Percentiles rank a stretch among this genome's conserved stretches.
phyloP scores from a whole-genome alignment of 352 stramenopile genomes.

The Pythium dissimile region DNA sequence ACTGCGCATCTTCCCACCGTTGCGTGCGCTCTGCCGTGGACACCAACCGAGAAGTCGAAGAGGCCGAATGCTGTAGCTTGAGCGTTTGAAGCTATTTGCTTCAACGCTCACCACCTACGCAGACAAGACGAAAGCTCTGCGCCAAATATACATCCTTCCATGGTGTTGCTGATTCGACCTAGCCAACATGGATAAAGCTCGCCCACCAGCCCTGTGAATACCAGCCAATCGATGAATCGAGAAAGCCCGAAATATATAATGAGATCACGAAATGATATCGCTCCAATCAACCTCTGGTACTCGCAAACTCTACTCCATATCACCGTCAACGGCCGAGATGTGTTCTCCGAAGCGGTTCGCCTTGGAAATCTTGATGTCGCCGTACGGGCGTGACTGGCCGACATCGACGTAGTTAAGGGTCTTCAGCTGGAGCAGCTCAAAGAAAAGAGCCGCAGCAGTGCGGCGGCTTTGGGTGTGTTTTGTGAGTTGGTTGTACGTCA shows the following conservation, averaged over 20 bases:
- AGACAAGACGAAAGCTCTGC: too few relatives aligned
- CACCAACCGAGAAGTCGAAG: background rate
- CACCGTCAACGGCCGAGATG: conserved; percentile 75
- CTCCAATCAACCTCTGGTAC: background rate
- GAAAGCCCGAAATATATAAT: conserved; percentile 17
- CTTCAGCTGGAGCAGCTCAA: conserved; percentile 97
- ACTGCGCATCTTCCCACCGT: conserved; percentile 47
- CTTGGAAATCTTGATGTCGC: conserved; percentile 91
- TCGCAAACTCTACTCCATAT: conserved; percentile 23
- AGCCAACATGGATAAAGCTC: background rate
- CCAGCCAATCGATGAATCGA: background rate
- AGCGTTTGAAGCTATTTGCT: background rate
- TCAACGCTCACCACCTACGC: background rate
- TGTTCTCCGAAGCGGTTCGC: conserved; percentile 62
- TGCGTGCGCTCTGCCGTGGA: too few relatives aligned
- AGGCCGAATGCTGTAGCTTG: too few relatives aligned
- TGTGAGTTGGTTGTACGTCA: conserved; percentile 85
- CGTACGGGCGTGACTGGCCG: conserved; percentile 90
- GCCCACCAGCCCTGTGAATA: background rate
- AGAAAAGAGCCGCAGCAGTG: conserved; percentile 94
- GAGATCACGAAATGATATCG: conserved; percentile 12
- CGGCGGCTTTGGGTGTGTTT: conserved; percentile 78
- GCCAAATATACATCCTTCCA: too few relatives aligned
- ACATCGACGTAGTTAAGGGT: conserved; percentile 97
- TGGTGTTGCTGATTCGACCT: too few relatives aligned